Percentiles rank a stretch among this genome's conserved stretches.
These are phyloP conservation scores for Kazachstania bromeliacearum DNA, from an alignment of 805 yeast species.

Conservation along the genomic window DNA sequence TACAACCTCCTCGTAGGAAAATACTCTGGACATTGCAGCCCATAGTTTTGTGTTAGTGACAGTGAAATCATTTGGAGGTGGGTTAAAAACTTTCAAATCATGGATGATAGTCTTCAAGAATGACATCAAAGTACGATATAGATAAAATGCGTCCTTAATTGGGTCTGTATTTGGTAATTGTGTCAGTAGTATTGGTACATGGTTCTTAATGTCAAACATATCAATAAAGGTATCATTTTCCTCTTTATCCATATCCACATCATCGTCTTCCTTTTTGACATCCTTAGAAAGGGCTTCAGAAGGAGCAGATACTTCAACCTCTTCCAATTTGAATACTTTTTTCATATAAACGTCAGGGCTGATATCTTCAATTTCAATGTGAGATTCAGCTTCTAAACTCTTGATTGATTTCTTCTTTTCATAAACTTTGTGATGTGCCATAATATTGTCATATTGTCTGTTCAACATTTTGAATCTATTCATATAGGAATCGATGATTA, in stretches of 20 bases:
- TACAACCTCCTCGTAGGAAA: constrained; percentile 71
- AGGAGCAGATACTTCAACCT: constrained; percentile 3
- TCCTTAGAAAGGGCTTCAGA: constrained; percentile 7
- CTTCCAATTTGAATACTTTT: constrained; percentile 21
- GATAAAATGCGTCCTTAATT: constrained; percentile 75
- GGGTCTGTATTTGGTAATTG: constrained; percentile 48
- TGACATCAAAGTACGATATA: constrained; percentile 81
- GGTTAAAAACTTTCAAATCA: constrained; percentile 83
- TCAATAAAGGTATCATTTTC: constrained; percentile 21
- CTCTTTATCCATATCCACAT: constrained; percentile 6
- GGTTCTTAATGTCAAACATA: constrained; percentile 38
- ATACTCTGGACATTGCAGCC: constrained; percentile 81
- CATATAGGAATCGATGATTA: constrained; percentile 80
- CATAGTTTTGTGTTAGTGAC: constrained; percentile 50
- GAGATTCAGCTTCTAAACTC: constrained; percentile 34
- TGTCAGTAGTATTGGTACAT: constrained; percentile 51
- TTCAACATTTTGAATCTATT: constrained; percentile 71
- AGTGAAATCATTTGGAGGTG: constrained; percentile 53
- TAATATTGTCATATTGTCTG: constrained; percentile 56
- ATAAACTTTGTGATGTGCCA: constrained; percentile 49
- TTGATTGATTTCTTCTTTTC: constrained; percentile 36
- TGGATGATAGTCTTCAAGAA: constrained; percentile 83
- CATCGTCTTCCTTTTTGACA: constrained; percentile 22
- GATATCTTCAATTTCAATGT: constrained; percentile 26
- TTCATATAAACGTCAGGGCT: constrained; percentile 34